Evolutionary conservation across 495 filamentous ascomycete species (phyloP).

Genomic region (Neurospora sp.): DNA sequence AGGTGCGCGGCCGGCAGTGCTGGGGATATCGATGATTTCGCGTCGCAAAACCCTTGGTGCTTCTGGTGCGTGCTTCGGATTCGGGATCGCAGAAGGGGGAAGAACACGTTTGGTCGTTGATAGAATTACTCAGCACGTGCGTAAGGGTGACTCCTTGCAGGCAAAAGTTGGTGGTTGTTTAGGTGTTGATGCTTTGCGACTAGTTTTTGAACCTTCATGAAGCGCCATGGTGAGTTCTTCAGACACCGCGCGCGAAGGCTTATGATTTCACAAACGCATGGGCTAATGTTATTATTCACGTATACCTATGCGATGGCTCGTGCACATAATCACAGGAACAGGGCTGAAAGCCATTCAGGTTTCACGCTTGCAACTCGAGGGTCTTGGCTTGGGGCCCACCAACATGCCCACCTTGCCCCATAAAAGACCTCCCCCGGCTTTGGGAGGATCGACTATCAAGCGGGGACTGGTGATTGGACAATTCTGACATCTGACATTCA

Average conservation of each 20-base stretch:
- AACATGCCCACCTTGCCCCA: not conserved
- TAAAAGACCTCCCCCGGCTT: not conserved
- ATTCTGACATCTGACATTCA: not conserved
- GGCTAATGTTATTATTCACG: not conserved
- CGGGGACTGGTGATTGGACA: not conserved
- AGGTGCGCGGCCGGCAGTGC: not conserved
- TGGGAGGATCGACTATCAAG: not conserved
- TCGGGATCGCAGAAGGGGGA: not conserved
- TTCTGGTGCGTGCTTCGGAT: not conserved
- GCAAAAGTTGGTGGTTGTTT: not conserved
- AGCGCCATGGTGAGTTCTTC: not conserved
- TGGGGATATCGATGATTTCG: not conserved
- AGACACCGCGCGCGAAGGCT: not conserved
- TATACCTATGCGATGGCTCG: not conserved
- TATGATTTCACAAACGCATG: not conserved
- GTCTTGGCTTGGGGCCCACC: not conserved
- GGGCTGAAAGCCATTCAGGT: not conserved
- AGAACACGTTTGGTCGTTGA: not conserved
- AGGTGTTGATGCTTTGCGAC: not conserved
- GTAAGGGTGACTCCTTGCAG: not conserved
- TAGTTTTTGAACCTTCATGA: not conserved
- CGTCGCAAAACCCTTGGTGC: not conserved
- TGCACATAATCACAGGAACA: not conserved
- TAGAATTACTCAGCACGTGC: not conserved
- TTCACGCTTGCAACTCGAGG: not conserved